Evolutionary conservation across 345 rosid genomes (phyloP).

Genomic region (Lagerstroemia speciosa): DNA sequence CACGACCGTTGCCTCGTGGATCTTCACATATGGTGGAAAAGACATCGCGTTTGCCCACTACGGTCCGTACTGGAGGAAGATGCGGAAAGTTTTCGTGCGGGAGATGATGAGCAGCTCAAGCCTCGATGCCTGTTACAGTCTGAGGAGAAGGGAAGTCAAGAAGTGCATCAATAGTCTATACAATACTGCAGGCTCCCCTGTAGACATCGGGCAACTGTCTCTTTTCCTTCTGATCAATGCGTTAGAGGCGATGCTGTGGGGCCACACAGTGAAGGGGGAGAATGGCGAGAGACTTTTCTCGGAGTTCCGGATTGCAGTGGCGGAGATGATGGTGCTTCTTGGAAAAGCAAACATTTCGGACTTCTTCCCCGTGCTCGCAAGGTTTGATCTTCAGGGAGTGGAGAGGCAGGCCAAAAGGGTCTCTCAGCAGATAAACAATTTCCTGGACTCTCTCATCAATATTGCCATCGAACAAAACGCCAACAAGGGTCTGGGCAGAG

Average conservation of each 20-base stretch:
- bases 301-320: slow-evolving; percentile 14
- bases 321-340: slow-evolving; percentile 12
- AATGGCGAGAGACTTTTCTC: not conserved
- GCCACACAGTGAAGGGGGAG: slow-evolving; percentile 19
- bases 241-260: slow-evolving; percentile 28
- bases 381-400: slow-evolving; percentile 41
- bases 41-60: slow-evolving; percentile 24
- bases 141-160: slow-evolving; percentile 20
- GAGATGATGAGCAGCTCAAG: slow-evolving; percentile 25
- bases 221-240: slow-evolving; percentile 11
- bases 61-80: slow-evolving; percentile 20
- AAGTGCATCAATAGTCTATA: slow-evolving; percentile 14
- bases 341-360: slow-evolving; percentile 42
- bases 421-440: not conserved
- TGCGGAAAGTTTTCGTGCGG: slow-evolving; percentile 24
- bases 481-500: not conserved
- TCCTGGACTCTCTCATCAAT: slow-evolving; percentile 20
- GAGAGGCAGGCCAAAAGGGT: slow-evolving; percentile 18
- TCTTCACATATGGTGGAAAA: slow-evolving; percentile 15
- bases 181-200: slow-evolving; percentile 5
- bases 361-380: slow-evolving; percentile 26
- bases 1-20: slow-evolving; percentile 11
- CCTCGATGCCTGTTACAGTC: slow-evolving; percentile 21
- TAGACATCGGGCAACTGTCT: slow-evolving; percentile 23
- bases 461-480: not conserved